Evolutionary conservation across 352 stramenopile genomes (phyloP).

Genomic region (Hyaloperonospora arabidopsidis): DNA sequence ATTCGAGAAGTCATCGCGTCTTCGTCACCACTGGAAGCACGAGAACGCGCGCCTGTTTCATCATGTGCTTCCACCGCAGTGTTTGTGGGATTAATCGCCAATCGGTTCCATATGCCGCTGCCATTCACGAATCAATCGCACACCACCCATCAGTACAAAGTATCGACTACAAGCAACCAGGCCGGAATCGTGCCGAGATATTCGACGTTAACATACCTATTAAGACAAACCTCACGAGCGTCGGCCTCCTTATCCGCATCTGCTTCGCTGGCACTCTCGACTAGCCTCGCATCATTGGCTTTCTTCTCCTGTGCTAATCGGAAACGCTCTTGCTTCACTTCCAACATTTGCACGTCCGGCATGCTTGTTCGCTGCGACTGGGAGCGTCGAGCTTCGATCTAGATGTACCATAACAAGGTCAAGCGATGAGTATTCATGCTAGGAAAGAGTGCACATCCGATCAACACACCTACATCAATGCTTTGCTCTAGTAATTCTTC

Average conservation of each 20-base stretch:
- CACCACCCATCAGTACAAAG: too few relatives aligned
- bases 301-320: conserved; percentile 7
- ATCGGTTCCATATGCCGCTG: too few relatives aligned
- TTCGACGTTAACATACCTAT: conserved; percentile 17
- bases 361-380: conserved; percentile 20
- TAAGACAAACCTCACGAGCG: conserved; percentile 9
- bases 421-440: conserved; percentile 1
- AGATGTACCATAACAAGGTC: conserved; percentile 1
- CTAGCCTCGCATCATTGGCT: conserved; percentile 7
- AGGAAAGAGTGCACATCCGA: not conserved
- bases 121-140: too few relatives aligned
- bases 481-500: conserved; percentile 2
- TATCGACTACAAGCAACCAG: too few relatives aligned
- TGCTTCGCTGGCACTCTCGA: conserved; percentile 5
- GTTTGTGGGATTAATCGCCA: too few relatives aligned
- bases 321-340: conserved; percentile 14
- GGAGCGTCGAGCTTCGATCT: conserved; percentile 18
- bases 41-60: too few relatives aligned
- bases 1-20: too few relatives aligned
- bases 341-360: conserved; percentile 26
- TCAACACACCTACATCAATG: conserved; percentile 13
- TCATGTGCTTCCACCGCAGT: too few relatives aligned
- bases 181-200: too few relatives aligned
- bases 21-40: conserved; percentile 8
- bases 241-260: conserved; percentile 11